Base-by-base conservation (phyloP, 2,329 filamentous ascomycete genomes). In the Diaporthe helianthi region DNA sequence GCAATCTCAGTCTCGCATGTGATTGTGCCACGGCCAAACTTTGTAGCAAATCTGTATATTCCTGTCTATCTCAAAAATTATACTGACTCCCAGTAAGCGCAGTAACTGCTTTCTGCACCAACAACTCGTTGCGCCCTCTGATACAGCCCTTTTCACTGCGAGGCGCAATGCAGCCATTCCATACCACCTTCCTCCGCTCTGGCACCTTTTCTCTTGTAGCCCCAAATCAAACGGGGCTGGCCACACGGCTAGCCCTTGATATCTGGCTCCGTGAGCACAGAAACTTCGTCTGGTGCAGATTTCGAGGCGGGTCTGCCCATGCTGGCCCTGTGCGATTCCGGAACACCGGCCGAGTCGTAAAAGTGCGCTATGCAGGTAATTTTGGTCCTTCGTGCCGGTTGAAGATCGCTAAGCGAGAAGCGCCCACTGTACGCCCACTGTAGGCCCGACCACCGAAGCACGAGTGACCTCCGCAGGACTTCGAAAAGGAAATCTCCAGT, bases 341-440 rank as follows among this genome's bases (percentile, higher is more conserved):
- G 26, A 69, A 71, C 69, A 63, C 67, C 69, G 67, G 41, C 55
- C 67, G 46, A 67, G 36, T 41, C 29, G 33, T 53, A 58, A 55
- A 54, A 33, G 60, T 66, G 66, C 69, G 69, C 69, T 71, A 71
- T 71, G 69, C 66, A 71, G 53, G 46, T 71, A 54, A 71, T 49
- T 60, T 29, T 46, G 54, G 46, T 60, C 31, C 15, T 36, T 44
- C 36, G 19, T 63, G 46, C 53, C 38, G 47, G 17, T 19, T 12
- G 15, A 52, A 3, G 36, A 10, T 41, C 36, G n/a, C 44, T n/a
- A 13, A 29, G 46, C 44, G 41, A 58, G 44, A 54, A 22, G 8
- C 13, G 4, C 44, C 58, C 24, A 6, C 4, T 19, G 17, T n/a
- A n/a, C n/a, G n/a, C n/a, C n/a, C n/a, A n/a, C n/a, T n/a, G n/a